Conservation (phyloP, 495 filamentous ascomycete genomes). For the Pyronema omphalodes region DNA sequence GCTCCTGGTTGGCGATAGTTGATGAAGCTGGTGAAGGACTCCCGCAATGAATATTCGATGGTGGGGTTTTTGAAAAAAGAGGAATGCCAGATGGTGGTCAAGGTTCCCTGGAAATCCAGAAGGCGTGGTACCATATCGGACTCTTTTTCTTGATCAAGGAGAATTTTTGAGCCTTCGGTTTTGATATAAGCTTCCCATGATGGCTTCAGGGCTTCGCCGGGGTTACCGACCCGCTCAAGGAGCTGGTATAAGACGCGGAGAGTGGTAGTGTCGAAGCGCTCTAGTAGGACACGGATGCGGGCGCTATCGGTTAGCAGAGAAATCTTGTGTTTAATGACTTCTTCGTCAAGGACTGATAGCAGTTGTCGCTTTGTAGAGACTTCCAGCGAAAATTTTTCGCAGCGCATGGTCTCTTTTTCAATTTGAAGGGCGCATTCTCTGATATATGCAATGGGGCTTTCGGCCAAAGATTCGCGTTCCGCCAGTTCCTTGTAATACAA, state of each 20-base stretch:
- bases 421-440: slow-evolving; percentile 46
- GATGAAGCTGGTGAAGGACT: slow-evolving; percentile 76
- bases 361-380: slow-evolving; percentile 60
- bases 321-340: slow-evolving; percentile 44
- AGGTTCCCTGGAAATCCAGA: slow-evolving; percentile 59
- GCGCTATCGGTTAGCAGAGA: slow-evolving; percentile 39
- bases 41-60: slow-evolving; percentile 56
- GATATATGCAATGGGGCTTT: slow-evolving; percentile 51
- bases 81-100: slow-evolving; percentile 53
- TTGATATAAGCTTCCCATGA: slow-evolving; percentile 67
- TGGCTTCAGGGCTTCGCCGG: slow-evolving; percentile 44
- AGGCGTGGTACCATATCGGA: slow-evolving; percentile 77
- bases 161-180: slow-evolving; percentile 53
- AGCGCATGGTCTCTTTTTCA: slow-evolving; percentile 48
- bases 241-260: slow-evolving; percentile 62
- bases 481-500: slow-evolving; percentile 48
- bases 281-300: slow-evolving; percentile 49
- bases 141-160: slow-evolving; percentile 57
- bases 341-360: slow-evolving; percentile 46
- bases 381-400: slow-evolving; percentile 62
- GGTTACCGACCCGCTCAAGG: slow-evolving; percentile 41
- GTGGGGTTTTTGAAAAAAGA: slow-evolving; percentile 57
- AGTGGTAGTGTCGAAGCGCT: slow-evolving; percentile 42
- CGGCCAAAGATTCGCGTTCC: slow-evolving; percentile 35
- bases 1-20: slow-evolving; percentile 55